phyloP scores from a whole-genome alignment of 2,329 filamentous ascomycete genomes.

The Trichoderma oligosporum region DNA sequence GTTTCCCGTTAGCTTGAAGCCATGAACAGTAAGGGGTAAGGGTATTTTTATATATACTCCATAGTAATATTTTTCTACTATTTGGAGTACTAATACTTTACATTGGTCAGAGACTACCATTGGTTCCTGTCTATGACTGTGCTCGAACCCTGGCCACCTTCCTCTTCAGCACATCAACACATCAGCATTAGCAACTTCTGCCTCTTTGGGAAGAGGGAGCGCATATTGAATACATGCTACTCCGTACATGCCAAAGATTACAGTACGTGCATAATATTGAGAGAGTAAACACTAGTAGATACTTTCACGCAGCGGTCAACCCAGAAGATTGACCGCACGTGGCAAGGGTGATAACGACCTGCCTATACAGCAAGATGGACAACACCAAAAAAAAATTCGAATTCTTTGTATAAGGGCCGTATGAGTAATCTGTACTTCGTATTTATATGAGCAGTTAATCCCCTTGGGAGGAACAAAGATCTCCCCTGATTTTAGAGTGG shows the following conservation, averaged over 20 bases:
- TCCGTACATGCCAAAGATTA: background rate
- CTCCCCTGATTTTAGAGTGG: background rate
- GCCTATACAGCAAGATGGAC: background rate
- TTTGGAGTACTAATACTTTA: too few species aligned
- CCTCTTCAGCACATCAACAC: background rate
- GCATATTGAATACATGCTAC: too few species aligned
- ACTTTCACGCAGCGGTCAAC: background rate
- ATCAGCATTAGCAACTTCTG: background rate
- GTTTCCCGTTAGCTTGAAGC: background rate
- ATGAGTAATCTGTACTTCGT: too few species aligned
- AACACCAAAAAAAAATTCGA: too few species aligned
- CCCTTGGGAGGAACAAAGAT: background rate
- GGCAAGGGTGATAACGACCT: constrained; percentile 6
- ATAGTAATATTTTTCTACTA: too few species aligned
- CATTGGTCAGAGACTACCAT: background rate
- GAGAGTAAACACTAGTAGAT: background rate
- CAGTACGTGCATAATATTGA: background rate
- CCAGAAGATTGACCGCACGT: background rate
- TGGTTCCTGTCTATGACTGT: background rate
- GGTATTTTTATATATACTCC: background rate
- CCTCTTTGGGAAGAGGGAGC: background rate
- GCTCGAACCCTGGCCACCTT: background rate
- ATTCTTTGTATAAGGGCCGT: background rate
- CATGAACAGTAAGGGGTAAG: background rate
- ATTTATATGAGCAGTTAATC: background rate